Evolutionary conservation across 306 rosid species (phyloP), one percentile per base, ranked within the genome.

Genomic region (Glycine tomentella): DNA sequence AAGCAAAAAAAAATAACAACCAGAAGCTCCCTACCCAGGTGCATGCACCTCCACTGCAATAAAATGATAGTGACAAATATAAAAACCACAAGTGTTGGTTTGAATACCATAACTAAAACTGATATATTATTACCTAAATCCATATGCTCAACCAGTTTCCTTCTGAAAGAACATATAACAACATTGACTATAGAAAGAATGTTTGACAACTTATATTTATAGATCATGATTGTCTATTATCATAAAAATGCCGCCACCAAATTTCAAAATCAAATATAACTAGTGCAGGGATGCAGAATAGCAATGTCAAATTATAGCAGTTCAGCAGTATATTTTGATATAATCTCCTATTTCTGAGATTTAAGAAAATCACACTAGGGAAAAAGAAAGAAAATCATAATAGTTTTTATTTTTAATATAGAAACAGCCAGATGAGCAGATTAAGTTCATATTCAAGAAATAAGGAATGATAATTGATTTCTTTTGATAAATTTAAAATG

Each of bases 381-480:
- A 13, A 72, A 72, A 53, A 55, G 15, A 73, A 56, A 56, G 77
- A 58, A 57, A 57, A 74, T 13, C 46, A 58, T 17, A 16, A 59
- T 49, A 51, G 6, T 38, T 3, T 15, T 34, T 4, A 6, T 9
- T 34, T 59, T 6, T 12, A 51, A 66, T 67, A 52, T 53, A 40
- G 12, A 74, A 74, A 11, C 5, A 20, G 11, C 44, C 56, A 78
- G 55, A 40, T 34, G 10, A 77, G 74, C 53, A 73, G 51, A 52
- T 66, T 40, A 3, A 12, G 33, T 53, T 42, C 46, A 36, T 50
- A 64, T 3, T 49, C 25, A 16, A 76, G 17, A 61, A 33, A 76
- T 20, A 59, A 45, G 15, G 10, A 46, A 8, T 45, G 20, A 46
- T 38, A 61, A 75, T 57, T 74, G 52, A 57, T 74, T n/a, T 42